phyloP scores from a whole-genome alignment of 2,329 filamentous ascomycete species.

The Cadophora malorum region DNA sequence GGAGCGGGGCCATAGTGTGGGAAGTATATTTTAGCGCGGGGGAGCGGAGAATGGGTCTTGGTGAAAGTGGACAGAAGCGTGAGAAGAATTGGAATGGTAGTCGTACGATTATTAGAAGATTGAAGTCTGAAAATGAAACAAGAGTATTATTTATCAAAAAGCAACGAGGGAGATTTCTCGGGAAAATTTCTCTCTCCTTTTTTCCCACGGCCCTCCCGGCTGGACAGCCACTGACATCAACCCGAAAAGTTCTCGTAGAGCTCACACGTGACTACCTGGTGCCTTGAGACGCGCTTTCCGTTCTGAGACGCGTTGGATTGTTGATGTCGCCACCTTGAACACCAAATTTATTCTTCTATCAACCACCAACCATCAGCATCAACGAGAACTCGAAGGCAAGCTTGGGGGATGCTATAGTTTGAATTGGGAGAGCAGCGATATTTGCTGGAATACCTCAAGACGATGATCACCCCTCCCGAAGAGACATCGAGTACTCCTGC shows the following conservation, averaged over 20 bases:
- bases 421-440: neutral
- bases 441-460: conserved; percentile 19
- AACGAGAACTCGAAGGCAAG: neutral
- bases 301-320: conserved; percentile 22
- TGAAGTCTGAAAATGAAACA: neutral
- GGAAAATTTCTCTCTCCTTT: conserved; percentile 13
- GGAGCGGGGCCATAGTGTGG: conserved; percentile 32
- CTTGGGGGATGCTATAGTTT: neutral
- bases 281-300: conserved; percentile 19
- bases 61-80: conserved; percentile 1
- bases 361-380: neutral
- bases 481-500: conserved; percentile 31
- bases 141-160: neutral
- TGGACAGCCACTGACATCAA: conserved; percentile 2
- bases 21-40: conserved; percentile 24
- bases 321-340: conserved; percentile 22
- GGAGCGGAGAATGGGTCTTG: conserved; percentile 21
- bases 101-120: neutral
- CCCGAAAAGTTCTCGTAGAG: conserved; percentile 4
- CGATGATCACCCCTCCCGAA: conserved; percentile 42
- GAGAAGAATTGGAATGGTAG: neutral
- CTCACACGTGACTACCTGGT: conserved; percentile 13
- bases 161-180: neutral
- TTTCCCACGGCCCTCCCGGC: conserved; percentile 4
- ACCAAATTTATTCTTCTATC: neutral